phyloP scores from a whole-genome alignment of 2,329 filamentous ascomycete species.

The Xylogone sp. region DNA sequence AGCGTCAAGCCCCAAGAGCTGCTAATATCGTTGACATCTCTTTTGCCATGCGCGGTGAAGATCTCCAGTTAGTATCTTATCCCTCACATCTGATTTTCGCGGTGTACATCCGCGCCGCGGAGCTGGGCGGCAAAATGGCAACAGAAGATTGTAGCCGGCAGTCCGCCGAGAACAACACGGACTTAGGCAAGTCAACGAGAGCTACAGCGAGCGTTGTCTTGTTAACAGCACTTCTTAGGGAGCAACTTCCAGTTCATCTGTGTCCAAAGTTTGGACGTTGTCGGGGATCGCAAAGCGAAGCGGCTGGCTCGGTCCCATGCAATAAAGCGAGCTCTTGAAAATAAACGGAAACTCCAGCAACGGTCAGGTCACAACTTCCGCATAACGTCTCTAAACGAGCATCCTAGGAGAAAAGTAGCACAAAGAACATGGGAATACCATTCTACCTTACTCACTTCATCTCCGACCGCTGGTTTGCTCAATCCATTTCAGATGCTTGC shows the following conservation, averaged over 20 bases:
- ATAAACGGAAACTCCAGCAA: conserved; percentile 26
- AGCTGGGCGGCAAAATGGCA: not conserved
- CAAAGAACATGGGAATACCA: conserved; percentile 3
- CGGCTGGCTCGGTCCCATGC: conserved; percentile 29
- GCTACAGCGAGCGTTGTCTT: not conserved
- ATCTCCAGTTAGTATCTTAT: not conserved
- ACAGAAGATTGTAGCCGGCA: not conserved
- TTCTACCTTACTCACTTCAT: conserved; percentile 1
- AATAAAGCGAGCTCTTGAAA: conserved; percentile 23
- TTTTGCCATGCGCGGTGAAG: not conserved
- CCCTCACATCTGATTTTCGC: not conserved
- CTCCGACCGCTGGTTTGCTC: conserved; percentile 3
- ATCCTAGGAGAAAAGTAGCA: not conserved
- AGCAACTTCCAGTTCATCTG: conserved; percentile 16
- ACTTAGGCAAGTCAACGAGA: not conserved
- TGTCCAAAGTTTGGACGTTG: conserved; percentile 15
- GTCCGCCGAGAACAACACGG: not conserved
- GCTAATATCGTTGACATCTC: not conserved
- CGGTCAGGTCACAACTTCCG: conserved; percentile 23
- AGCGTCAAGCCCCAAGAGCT: no score
- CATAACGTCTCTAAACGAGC: conserved; percentile 10
- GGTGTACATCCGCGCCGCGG: not conserved
- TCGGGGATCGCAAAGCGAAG: conserved; percentile 14
- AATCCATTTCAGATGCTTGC: conserved; percentile 20
- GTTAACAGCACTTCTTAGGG: conserved; percentile 1